These are phyloP conservation scores for Ogataea henricii DNA, from an alignment of 805 yeast species.

Conservation along the genomic window DNA sequence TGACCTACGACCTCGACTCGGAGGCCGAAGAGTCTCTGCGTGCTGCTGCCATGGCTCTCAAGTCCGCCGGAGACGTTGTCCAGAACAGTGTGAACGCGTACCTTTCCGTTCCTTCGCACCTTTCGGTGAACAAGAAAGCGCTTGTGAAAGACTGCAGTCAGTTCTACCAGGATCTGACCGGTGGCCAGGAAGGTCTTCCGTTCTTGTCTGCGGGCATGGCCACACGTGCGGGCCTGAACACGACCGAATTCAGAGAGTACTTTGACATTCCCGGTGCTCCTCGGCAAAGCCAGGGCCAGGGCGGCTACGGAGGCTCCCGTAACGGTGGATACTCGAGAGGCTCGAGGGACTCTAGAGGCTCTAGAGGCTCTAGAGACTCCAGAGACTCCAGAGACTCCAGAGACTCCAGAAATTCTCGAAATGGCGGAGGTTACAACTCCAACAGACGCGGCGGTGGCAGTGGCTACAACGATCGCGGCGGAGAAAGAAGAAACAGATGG, in stretches of 20 bases:
- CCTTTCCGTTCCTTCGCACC: slow-evolving; percentile 24
- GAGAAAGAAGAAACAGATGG: slow-evolving; percentile 5
- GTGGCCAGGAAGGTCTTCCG: slow-evolving; percentile 21
- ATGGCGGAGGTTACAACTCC: background rate
- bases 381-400: slow-evolving; percentile 3
- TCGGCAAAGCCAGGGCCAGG: no score
- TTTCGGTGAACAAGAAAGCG: slow-evolving; percentile 34
- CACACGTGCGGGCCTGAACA: slow-evolving; percentile 31
- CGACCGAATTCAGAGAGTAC: slow-evolving; percentile 28
- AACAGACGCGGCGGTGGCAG: background rate
- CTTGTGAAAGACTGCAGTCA: slow-evolving; percentile 37
- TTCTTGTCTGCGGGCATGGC: slow-evolving; percentile 23
- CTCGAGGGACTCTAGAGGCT: background rate
- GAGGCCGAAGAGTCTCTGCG: slow-evolving; percentile 26
- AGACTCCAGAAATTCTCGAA: background rate
- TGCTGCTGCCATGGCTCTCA: slow-evolving; percentile 11
- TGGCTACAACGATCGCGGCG: background rate
- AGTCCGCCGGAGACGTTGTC: slow-evolving; percentile 19
- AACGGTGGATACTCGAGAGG: background rate
- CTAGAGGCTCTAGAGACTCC: background rate
- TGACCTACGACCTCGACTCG: slow-evolving; percentile 39
- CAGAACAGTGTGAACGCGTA: slow-evolving; percentile 20
- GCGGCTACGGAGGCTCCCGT: background rate
- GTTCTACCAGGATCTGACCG: slow-evolving; percentile 31
- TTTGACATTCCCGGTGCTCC: slow-evolving; percentile 33